Base-by-base conservation (phyloP, 1,284 basidiomycete species). In the Cryptococcus neoformans region DNA sequence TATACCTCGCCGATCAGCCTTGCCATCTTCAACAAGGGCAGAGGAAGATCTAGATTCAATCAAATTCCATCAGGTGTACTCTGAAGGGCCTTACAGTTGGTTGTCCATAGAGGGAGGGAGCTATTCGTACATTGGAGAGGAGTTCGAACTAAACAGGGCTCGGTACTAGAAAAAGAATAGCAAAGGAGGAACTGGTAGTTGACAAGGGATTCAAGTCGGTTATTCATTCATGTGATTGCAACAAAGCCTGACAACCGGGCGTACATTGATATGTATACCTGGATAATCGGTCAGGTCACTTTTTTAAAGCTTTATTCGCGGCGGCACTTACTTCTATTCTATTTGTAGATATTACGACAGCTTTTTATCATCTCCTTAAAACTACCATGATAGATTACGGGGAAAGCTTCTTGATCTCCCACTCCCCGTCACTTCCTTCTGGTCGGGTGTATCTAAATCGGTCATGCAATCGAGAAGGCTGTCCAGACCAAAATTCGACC, bases 401-500 rank as follows among this genome's bases (percentile, higher is more conserved):
- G 4, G 88, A 84, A 52, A 92, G 80, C 49, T 88, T 79, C 44
- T 89, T 84, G 50, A 90, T 83, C 70, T 81, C 84, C 91, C 91
- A 92, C 62, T 79, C 71, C 4, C 80, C 79, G 6, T 76, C 69
- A 42, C 83, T 82, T 21, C 78, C 81, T 55, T 82, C 78, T n/a
- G 79, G 69, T 17, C 86, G 84, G 44, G 85, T 80, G 78, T 94
- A 96, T 40, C 86, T 83, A 62, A 93, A 84, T 45, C 93, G 86
- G 75, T 96, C 92, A 69, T 96, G 93, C 52, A 96, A 79, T 45
- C 92, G 84, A 40, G 87, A 91, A 6, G 90, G 90, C 69, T 92
- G 89, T 39, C 93, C 93, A 14, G 85, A 83, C 93, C 93, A 97
- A 76, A 96, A 96, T 72, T 97, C 93, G 53, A 96, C 81, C 78